Conservation (phyloP, 768 basidiomycete species). For the Lactarius deliciosus region DNA sequence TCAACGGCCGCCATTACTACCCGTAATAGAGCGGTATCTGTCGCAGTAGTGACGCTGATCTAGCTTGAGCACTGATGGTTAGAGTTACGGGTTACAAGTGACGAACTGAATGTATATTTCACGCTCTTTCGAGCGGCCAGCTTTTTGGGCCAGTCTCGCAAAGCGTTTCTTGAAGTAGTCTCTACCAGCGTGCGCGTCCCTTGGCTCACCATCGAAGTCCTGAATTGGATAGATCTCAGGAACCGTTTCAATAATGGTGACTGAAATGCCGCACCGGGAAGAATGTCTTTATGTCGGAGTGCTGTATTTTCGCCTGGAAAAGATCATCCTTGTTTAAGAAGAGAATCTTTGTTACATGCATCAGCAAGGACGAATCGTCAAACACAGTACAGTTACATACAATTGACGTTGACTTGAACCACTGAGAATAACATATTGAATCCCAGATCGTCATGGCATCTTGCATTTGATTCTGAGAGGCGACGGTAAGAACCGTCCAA, state of each 20-base stretch:
- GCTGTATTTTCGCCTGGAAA: conserved; percentile 78
- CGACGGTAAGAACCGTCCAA: conserved; percentile 8
- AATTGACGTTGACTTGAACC: conserved; percentile 94
- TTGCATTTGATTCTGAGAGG: conserved; percentile 90
- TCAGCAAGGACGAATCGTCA: conserved; percentile 8
- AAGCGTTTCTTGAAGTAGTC: conserved; percentile 92
- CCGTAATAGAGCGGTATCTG: conserved; percentile 82
- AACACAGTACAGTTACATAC: conserved; percentile 40
- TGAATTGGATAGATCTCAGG: conserved; percentile 33
- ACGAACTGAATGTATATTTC: conserved; percentile 94
- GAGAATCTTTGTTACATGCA: conserved; percentile 54
- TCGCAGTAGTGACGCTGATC: conserved; percentile 80
- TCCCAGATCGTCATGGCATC: conserved; percentile 99
- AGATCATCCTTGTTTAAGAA: conserved; percentile 96
- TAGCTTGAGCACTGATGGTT: conserved; percentile 26
- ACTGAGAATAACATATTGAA: conserved; percentile 95
- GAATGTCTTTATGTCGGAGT: conserved; percentile 83
- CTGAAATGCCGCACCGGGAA: conserved; percentile 60
- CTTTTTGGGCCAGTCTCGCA: conserved; percentile 77
- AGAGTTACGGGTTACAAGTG: conserved; percentile 12
- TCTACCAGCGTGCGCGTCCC: conserved; percentile 70
- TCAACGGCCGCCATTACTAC: conserved; percentile 96
- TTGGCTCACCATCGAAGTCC: conserved; percentile 83
- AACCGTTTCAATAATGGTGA: conserved; percentile 29
- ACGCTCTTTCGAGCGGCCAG: conserved; percentile 78